phyloP scores from a whole-genome alignment of 257 asterid species.

The Thymus quinquecostatus region DNA sequence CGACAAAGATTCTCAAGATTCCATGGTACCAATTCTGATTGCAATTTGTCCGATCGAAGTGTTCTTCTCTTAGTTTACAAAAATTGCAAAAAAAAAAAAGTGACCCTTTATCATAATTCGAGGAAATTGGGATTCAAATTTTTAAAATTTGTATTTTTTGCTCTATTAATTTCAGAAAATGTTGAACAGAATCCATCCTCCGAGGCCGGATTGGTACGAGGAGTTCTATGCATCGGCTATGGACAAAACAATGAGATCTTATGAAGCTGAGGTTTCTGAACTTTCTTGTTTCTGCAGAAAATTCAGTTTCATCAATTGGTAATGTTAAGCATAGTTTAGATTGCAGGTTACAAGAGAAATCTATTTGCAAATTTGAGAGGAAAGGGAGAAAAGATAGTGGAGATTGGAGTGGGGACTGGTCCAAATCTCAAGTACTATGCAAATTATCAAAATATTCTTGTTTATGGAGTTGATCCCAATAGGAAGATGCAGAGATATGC shows the following conservation, averaged over 20 bases:
- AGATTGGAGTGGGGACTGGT: constrained; percentile 90
- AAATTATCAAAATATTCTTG: constrained; percentile 44
- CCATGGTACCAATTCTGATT: constrained; percentile 44
- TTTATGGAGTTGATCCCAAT: constrained; percentile 82
- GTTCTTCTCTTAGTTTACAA: too few relatives aligned
- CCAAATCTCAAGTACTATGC: constrained; percentile 86
- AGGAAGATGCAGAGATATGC: constrained; percentile 88
- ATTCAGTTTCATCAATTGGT: not conserved
- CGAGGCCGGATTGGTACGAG: constrained; percentile 94
- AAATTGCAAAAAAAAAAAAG: too few relatives aligned
- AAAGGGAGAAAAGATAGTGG: constrained; percentile 60
- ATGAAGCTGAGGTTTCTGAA: constrained; percentile 77
- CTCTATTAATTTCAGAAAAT: constrained; percentile 47
- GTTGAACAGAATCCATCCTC: constrained; percentile 74
- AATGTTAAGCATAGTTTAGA: constrained; percentile 40
- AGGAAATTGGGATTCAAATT: not conserved
- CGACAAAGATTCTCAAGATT: constrained; percentile 41
- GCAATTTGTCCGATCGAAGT: not conserved
- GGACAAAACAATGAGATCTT: constrained; percentile 59
- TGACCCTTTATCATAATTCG: constrained; percentile 15
- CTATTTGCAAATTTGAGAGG: constrained; percentile 73
- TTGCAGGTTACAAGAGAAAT: constrained; percentile 72
- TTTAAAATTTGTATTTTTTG: not conserved
- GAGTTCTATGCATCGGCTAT: constrained; percentile 71
- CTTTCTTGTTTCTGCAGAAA: too few relatives aligned